These are phyloP conservation scores for Pichiaceae sp. DNA, from an alignment of 1,139 yeast genomes.

Conservation along the genomic window DNA sequence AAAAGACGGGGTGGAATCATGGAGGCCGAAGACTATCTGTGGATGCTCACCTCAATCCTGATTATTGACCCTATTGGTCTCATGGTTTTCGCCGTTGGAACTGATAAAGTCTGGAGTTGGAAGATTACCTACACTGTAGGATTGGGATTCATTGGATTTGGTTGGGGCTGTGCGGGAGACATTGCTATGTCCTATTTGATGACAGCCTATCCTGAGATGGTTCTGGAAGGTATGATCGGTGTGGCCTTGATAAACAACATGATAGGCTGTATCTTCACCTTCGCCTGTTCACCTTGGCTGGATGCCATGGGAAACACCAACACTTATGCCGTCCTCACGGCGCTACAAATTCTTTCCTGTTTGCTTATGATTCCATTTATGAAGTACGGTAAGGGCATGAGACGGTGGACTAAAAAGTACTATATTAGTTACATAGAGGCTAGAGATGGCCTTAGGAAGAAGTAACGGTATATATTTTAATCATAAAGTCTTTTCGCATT, in stretches of 20 bases:
- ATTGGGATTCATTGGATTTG: slow-evolving; percentile 60
- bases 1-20: slow-evolving; percentile 60
- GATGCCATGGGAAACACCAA: slow-evolving; percentile 58
- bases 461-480: not conserved
- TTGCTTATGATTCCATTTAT: slow-evolving; percentile 58
- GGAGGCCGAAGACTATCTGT: slow-evolving; percentile 76
- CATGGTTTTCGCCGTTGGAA: slow-evolving; percentile 74
- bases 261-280: slow-evolving; percentile 74
- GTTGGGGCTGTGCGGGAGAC: slow-evolving; percentile 71
- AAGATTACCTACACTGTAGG: slow-evolving; percentile 52
- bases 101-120: slow-evolving; percentile 59
- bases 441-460: slow-evolving; percentile 32
- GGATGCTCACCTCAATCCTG: slow-evolving; percentile 60
- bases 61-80: slow-evolving; percentile 69
- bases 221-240: slow-evolving; percentile 81
- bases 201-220: slow-evolving; percentile 67
- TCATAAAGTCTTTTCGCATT: not conserved
- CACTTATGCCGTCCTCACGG: slow-evolving; percentile 69
- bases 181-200: slow-evolving; percentile 63
- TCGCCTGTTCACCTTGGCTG: slow-evolving; percentile 71
- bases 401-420: slow-evolving; percentile 53
- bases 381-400: slow-evolving; percentile 61
- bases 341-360: slow-evolving; percentile 57
- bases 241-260: slow-evolving; percentile 75
- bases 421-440: slow-evolving; percentile 55